Conservation (phyloP, 139 green algal genomes). For the Mychonastes homosphaera region DNA sequence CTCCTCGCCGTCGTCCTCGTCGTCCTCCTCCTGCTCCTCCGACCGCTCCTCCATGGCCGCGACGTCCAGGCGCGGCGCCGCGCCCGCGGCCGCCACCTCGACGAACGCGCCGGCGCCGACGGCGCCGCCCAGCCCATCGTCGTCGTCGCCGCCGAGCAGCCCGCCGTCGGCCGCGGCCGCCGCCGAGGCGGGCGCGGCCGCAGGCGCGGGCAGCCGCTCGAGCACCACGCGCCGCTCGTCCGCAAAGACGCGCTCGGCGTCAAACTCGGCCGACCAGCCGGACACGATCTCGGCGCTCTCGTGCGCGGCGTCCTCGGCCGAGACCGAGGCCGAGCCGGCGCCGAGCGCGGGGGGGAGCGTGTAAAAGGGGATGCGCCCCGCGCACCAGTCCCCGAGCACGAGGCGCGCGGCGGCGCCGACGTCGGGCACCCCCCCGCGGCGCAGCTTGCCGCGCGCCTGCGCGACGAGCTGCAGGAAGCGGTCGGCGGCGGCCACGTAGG, state of each 20-base stretch:
- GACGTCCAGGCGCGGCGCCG: slow-evolving; percentile 22
- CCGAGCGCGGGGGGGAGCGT: slow-evolving; percentile 57
- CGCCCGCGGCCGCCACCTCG: slow-evolving; percentile 34
- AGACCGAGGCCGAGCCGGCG: slow-evolving; percentile 15
- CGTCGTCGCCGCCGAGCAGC: too few relatives aligned
- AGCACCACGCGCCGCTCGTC: slow-evolving; percentile 60
- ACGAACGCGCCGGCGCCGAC: slow-evolving; percentile 31
- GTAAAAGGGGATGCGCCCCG: slow-evolving; percentile 84
- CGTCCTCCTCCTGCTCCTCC: slow-evolving; percentile 8
- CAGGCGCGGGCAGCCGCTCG: slow-evolving; percentile 46
- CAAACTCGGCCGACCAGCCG: slow-evolving; percentile 51
- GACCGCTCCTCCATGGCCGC: slow-evolving; percentile 23
- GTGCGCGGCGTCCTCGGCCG: slow-evolving; percentile 33
- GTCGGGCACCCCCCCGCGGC: slow-evolving; percentile 60
- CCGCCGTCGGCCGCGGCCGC: not conserved
- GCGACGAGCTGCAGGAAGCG: slow-evolving; percentile 74
- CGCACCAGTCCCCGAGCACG: slow-evolving; percentile 89
- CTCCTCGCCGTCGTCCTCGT: slow-evolving; percentile 20
- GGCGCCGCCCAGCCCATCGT: too few relatives aligned
- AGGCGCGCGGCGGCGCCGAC: slow-evolving; percentile 49
- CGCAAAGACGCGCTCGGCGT: slow-evolving; percentile 51
- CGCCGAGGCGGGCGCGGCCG: slow-evolving; percentile 21
- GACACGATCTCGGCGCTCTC: slow-evolving; percentile 50
- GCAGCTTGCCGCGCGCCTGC: slow-evolving; percentile 69
- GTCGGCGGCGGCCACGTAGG: slow-evolving; percentile 47